Conservation (phyloP, 2,329 filamentous ascomycete genomes). For the Rutstroemia sp. region DNA sequence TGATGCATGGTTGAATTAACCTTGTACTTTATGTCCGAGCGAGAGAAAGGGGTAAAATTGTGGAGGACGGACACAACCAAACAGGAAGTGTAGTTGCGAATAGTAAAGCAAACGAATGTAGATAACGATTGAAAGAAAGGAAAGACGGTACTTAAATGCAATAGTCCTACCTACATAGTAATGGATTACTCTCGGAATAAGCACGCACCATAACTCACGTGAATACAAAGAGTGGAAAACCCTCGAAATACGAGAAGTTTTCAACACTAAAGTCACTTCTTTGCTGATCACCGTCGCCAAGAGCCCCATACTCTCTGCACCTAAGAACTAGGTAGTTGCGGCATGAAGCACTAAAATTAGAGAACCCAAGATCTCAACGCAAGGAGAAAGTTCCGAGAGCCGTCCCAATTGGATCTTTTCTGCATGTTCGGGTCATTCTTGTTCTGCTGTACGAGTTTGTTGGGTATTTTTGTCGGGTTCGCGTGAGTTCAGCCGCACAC, state of each 20-base stretch:
- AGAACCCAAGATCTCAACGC: background rate
- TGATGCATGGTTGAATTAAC: background rate
- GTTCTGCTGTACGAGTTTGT: no score
- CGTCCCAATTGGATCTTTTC: no score
- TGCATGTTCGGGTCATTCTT: no score
- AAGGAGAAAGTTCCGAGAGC: no score
- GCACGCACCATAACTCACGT: background rate
- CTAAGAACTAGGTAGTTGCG: background rate
- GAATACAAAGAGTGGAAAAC: no score
- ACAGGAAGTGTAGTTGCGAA: no score
- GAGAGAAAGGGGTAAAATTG: background rate
- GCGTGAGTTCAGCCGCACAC: no score
- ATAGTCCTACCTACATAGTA: background rate
- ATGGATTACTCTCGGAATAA: background rate
- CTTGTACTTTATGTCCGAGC: background rate
- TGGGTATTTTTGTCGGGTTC: no score
- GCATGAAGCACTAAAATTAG: background rate
- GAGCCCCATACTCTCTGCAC: background rate
- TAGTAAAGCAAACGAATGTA: background rate
- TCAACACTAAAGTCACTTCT: background rate
- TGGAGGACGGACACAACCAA: no score
- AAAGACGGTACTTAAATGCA: background rate
- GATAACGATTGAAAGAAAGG: background rate
- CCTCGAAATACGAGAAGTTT: slow-evolving; percentile 1
- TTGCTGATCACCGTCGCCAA: background rate